phyloP scores from a whole-genome alignment of 2,329 filamentous ascomycete species.

The Colletotrichum euphorbiae region DNA sequence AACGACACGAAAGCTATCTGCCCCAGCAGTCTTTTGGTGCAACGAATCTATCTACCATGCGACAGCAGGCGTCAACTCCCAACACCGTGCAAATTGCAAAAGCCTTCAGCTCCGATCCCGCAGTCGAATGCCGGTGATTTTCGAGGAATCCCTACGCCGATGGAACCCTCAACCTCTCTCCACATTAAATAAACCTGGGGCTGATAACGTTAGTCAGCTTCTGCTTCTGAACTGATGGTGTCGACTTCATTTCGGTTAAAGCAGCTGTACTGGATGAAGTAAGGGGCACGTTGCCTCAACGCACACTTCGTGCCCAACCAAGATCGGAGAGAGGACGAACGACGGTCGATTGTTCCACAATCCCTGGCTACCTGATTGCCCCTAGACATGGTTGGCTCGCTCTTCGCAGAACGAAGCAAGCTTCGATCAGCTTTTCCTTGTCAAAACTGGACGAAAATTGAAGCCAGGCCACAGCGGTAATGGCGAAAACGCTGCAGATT shows the following conservation, averaged over 20 bases:
- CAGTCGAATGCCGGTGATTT: slow-evolving; percentile 22
- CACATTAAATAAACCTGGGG: not conserved
- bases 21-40: no score
- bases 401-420: not conserved
- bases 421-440: not conserved
- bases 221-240: slow-evolving; percentile 23
- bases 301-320: slow-evolving; percentile 37
- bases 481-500: not conserved
- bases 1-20: no score
- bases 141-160: slow-evolving; percentile 24
- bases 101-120: slow-evolving; percentile 11
- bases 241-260: slow-evolving; percentile 31
- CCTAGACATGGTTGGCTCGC: not conserved
- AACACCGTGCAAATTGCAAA: not conserved
- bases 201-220: not conserved
- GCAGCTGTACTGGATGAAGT: no score
- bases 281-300: slow-evolving; percentile 37
- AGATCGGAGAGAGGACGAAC: slow-evolving; percentile 43
- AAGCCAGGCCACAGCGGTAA: no score
- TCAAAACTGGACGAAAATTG: not conserved
- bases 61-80: no score
- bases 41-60: no score
- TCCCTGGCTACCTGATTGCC: not conserved
- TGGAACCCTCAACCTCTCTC: not conserved
- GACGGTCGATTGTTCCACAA: slow-evolving; percentile 3